Conservation (phyloP, 2,329 filamentous ascomycete species). For the Hypomyces rosellus region DNA sequence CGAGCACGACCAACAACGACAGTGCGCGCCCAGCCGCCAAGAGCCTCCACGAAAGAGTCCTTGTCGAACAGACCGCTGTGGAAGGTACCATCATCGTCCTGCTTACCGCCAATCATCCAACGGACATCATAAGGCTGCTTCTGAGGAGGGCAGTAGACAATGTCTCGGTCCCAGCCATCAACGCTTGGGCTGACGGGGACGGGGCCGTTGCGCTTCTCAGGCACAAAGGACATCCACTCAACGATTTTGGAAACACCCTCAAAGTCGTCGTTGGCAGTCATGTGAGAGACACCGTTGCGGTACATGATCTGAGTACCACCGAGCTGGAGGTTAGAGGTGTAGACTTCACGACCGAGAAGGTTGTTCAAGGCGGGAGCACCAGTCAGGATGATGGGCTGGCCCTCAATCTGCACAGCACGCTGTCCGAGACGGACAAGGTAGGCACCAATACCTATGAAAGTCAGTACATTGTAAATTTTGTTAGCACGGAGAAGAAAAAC, state of each 20-base stretch:
- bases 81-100: conserved; percentile 65
- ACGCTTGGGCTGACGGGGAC: conserved; percentile 84
- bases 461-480: conserved; percentile 24
- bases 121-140: conserved; percentile 89
- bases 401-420: conserved; percentile 97
- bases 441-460: conserved; percentile 71
- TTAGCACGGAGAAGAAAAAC: conserved; percentile 20
- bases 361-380: conserved; percentile 98
- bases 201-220: conserved; percentile 87
- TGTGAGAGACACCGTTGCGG: conserved; percentile 98
- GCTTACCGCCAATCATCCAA: conserved; percentile 84
- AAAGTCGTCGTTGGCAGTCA: conserved; percentile 97
- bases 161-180: conserved; percentile 89
- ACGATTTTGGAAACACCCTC: conserved; percentile 97
- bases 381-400: conserved; percentile 96
- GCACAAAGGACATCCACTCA: conserved; percentile 95
- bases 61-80: conserved; percentile 91
- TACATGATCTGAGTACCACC: conserved; percentile 99
- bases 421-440: conserved; percentile 98
- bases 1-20: conserved; percentile 95
- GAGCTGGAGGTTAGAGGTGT: conserved; percentile 97
- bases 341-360: conserved; percentile 93
- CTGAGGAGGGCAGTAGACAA: conserved; percentile 73
- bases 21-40: conserved; percentile 94
- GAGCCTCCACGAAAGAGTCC: conserved; percentile 92